These are phyloP conservation scores for Apiospora malaysiana DNA, from an alignment of 2,329 filamentous ascomycete species.

Conservation along the genomic window DNA sequence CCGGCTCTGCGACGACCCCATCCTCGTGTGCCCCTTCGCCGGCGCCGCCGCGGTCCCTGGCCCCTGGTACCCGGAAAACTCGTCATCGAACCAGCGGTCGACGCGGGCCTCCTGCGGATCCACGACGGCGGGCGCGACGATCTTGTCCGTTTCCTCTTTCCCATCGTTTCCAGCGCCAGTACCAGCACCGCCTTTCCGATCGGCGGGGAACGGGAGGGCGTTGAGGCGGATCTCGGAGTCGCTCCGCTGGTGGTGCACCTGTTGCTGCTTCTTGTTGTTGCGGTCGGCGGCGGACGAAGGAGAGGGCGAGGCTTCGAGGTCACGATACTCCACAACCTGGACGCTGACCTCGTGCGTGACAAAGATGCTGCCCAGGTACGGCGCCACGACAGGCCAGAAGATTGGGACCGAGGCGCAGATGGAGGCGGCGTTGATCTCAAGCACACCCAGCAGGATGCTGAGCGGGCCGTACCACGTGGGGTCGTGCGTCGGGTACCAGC, in stretches of 20 bases:
- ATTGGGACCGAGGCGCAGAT: conserved; percentile 41
- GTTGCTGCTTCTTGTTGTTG: background rate
- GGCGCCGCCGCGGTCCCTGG: background rate
- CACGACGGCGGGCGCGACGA: background rate
- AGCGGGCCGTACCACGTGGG: conserved; percentile 44
- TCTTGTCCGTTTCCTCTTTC: background rate
- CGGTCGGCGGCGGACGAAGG: too few species aligned
- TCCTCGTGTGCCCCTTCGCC: background rate
- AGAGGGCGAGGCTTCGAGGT: background rate
- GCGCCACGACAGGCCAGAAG: conserved; percentile 40
- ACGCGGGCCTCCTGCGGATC: background rate
- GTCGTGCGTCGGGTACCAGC: conserved; percentile 42
- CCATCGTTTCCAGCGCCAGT: background rate
- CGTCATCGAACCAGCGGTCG: conserved; percentile 14
- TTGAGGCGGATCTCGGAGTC: background rate
- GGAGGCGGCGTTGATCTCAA: conserved; percentile 42
- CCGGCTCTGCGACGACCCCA: conserved; percentile 10
- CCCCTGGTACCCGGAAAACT: background rate
- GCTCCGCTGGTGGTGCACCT: background rate
- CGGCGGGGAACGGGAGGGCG: background rate
- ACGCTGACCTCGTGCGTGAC: conserved; percentile 45
- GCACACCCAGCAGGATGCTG: conserved; percentile 40
- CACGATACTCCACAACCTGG: conserved; percentile 21
- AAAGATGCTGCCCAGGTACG: conserved; percentile 41
- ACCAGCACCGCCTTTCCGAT: background rate